Evolutionary conservation across 495 filamentous ascomycete genomes (phyloP).

Genomic region (Chaetomium tenue): DNA sequence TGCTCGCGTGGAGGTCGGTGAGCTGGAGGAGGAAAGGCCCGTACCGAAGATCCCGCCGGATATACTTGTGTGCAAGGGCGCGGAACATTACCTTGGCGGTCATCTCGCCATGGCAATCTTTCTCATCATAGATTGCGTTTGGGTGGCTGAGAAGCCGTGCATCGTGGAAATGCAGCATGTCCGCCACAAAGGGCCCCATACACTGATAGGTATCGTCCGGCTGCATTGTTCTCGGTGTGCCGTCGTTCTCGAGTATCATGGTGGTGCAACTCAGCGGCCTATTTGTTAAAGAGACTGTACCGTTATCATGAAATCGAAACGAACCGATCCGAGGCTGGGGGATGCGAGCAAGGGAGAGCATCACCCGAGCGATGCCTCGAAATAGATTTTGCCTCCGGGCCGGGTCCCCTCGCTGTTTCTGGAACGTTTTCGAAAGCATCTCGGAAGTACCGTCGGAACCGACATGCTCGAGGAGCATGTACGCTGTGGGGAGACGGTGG

Average conservation of each 20-base stretch:
- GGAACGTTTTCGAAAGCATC: neutral
- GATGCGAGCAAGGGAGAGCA: constrained; percentile 36
- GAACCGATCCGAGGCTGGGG: constrained; percentile 41
- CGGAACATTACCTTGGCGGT: constrained; percentile 34
- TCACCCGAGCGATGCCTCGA: constrained; percentile 31
- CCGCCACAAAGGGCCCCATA: constrained; percentile 31
- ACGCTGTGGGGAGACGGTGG: neutral
- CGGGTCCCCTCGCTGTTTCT: neutral
- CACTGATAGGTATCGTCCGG: no score
- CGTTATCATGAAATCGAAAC: constrained; percentile 33
- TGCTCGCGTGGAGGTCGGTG: constrained; percentile 32
- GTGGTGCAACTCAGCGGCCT: constrained; percentile 34
- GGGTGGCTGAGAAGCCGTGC: constrained; percentile 32
- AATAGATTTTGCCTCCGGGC: constrained; percentile 24
- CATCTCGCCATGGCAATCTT: constrained; percentile 34
- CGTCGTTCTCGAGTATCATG: constrained; percentile 39
- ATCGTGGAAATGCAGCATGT: constrained; percentile 37
- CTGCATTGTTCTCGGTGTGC: constrained; percentile 35
- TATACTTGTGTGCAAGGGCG: constrained; percentile 30
- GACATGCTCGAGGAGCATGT: neutral
- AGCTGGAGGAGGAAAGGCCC: constrained; percentile 30
- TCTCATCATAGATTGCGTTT: constrained; percentile 31
- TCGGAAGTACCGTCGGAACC: neutral
- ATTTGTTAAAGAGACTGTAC: constrained; percentile 36
- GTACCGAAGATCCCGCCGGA: constrained; percentile 23